Evolutionary conservation across 2,329 filamentous ascomycete genomes (phyloP), one percentile per base, ranked within the genome.

Genomic region (Arthrobotrys conoides): DNA sequence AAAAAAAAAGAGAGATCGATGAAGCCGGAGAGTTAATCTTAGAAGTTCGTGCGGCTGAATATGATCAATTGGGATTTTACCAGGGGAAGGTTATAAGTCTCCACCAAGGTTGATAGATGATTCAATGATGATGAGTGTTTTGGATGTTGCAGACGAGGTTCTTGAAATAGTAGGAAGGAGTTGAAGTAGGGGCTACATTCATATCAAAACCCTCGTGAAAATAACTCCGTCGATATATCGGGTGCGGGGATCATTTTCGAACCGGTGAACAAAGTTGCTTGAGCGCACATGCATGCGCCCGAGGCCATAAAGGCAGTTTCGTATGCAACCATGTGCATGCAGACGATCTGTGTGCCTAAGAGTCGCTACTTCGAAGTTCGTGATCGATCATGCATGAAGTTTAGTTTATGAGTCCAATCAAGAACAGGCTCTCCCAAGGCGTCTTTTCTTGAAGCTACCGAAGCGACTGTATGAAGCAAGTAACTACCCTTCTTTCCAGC

Each of bases 291-390:
- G 57, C 57, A 61, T 41, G 36, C 57, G 49, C 46, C 36, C 24
- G 33, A 36, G 48, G 67, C 73, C 66, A 77, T 46, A 77, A 77
- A 61, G 38, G 73, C 73, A 77, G 67, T 77, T 77, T 77, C 61
- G 67, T 59, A 22, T 63, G 53, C 41, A 73, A 41, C 64, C 44
- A 64, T 48, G 20, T 24, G 49, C 41, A 68, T 59, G 61, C 61
- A 65, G 24, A 36, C 44, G 41, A 44, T 55, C 49, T 33, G 48
- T 53, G 61, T 18, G 48, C 57, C 9, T 10, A 24, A 22, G 38
- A 38, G n/a, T 27, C 59, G 24, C 33, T 59, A 61, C 27, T 30
- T 59, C 51, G 70, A 73, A 66, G 61, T 55, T 59, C 59, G 59
- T 72, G 59, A 65, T 72, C 69, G 69, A 72, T 72, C 70, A 59